Base-by-base conservation (phyloP, 2,329 filamentous ascomycete species). In the Talaromyces islandicus region DNA sequence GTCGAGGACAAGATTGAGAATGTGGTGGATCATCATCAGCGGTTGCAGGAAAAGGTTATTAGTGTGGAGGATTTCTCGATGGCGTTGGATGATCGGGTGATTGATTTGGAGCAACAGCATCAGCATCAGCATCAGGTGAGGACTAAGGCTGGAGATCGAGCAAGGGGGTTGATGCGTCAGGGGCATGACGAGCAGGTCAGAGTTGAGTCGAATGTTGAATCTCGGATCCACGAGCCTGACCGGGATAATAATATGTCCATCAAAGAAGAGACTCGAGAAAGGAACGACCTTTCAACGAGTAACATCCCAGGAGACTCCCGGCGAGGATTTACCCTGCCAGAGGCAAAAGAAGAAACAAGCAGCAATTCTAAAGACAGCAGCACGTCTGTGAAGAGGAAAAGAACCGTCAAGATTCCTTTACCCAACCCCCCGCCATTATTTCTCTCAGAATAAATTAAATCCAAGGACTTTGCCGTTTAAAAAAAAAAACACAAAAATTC, bases 1-100 rank as follows among this genome's bases (percentile, higher is more conserved):
- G 59, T 71, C 3, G 68, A 71, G 57, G 65, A 70, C 54, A 64
- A 63, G 46, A 61, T 70, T 41, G 68, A 69, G 56, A 62, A 63
- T 41, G 61, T 66, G 41, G 60, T 66, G 58, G 70, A 71, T 56
- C 64, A 67, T 58, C 64, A 69, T 38, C 60, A 66, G 46, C 65
- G 64, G 43, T 58, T 71, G 25, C 63, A 63, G 38, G 68, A 70
- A 24, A 65, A 68, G 32, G 52, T 71, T 24, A 55, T 65, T 12
- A 63, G 62, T 17, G 60, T 71, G 51, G 69, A 71, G 56, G 68
- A 71, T 60, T 66, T 63, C 35, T 65, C 62, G 27, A 68, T 64
- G 64, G 57, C 59, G n/a, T 58, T 66, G 52, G 65, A 66, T 25
- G 63, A 60, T 43, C 58, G 65, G 14, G 54, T 70, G 25, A 63